Base-by-base conservation (phyloP, 1,139 yeast genomes). In the Scheffersomyces lignicola region DNA sequence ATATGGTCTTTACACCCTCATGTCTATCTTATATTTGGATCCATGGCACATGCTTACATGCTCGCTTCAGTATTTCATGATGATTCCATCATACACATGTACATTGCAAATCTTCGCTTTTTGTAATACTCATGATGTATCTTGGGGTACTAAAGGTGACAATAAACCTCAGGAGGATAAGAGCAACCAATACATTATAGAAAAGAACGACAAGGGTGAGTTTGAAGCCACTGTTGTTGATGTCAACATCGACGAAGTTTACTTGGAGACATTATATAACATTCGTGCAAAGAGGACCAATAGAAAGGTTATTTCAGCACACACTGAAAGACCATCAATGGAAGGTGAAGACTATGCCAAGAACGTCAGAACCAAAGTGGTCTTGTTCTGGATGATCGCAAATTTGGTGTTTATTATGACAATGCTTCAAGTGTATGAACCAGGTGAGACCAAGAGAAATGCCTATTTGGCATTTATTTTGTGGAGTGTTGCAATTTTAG, bases 61-160 rank as follows among this genome's bases (percentile, higher is more conserved):
- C 32, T 80, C 94, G 0, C 43, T 81, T 9, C 97, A 89, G 60
- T 89, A 89, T 65, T 87, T 89, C 62, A 58, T 88, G 52, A 76
- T 90, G 72, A 71, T 89, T 37, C 97, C 97, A n/a, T 82, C 92
- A 1, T 89, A 87, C 57, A 83, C 94, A 3, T 87, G 96, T 62
- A 84, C 96, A 1, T 68, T 89, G 42, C 97, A 89, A 60, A 87
- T 89, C 38, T 89, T 87, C 64, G 96, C 97, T 1, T 87, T 88
- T 59, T 89, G 97, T 64, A 89, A 89, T 56, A 88, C 96, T 4
- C 96, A 89, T 62, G 97, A 89, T 69, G 95, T 89, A 35, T 84
- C 96, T 0, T 90, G 97, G 97, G 97, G 97, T 61, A 90, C 97
- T 0, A 89, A 89, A 56, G 97, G 97, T 46, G 96, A 90, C 43